Base-by-base conservation (phyloP, 2,329 filamentous ascomycete genomes). In the Epichloe amarillans region DNA sequence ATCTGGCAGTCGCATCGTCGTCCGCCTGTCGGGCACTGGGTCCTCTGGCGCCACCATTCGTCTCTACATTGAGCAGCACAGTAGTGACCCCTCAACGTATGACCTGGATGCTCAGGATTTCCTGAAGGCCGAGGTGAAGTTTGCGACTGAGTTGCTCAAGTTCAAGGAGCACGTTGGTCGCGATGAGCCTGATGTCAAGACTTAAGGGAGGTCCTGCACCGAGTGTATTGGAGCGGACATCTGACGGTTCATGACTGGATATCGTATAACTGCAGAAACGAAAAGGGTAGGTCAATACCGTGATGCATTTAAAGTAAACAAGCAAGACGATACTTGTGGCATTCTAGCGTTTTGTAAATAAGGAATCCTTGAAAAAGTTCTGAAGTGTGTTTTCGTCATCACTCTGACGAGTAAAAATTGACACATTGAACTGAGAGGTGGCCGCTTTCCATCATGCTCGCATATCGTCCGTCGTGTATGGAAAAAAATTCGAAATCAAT, bases 41-140 rank as follows among this genome's bases (percentile, higher is more conserved):
- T 94, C 87, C 61, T 94, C 88, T 47, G 93, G 93, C 51, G 93
- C 93, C 46, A 98, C 93, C 35, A 97, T 98, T 66, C 86, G 93
- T 56, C 76, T 98, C 58, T 98, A 98, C 71, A 84, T 98, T 59
- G 93, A 98, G 80, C 91, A 93, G 76, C 87, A 97, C 74, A 90
- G 87, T 69, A 79, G 73, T 56, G 88, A 97, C 63, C 74, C 82
- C 55, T 82, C 79, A 55, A 89, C 82, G 53, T 94, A 93, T 64
- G 79, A 75, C 52, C 68, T 85, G 62, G 88, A 94, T 67, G 89
- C 90, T 14, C 93, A 98, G 71, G 89, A 91, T 52, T 98, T 95
- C 75, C 77, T 98, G 61, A 85, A 87, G 75, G 86, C 88, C 52
- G 88, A 94, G 65, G 88, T 98, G 62, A 79, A 84, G 65, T 80